Base-by-base conservation (phyloP, 2,329 filamentous ascomycete species). In the Aspergillus amoenus region DNA sequence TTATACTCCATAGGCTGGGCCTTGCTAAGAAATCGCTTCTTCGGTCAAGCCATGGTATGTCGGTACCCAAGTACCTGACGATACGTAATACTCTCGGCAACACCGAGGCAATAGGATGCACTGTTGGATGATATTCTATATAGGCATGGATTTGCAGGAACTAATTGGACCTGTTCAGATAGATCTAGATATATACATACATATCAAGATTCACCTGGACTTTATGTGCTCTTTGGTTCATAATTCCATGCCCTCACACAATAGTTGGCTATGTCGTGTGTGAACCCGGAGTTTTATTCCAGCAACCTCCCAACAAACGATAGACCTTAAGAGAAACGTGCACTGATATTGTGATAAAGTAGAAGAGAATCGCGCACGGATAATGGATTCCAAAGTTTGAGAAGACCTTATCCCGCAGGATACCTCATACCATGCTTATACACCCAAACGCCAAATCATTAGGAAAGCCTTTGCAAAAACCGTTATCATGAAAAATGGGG, bases 381-480 rank as follows among this genome's bases (percentile, higher is more conserved):
- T 18, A 9, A 43, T 34, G 24, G 21, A 41, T 22, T 22, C 11
- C 40, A 15, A 12, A 43, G 21, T 22, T 30, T 22, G 15, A 30
- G n/a, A 46, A n/a, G 21, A 39, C 21, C 24, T 32, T 11, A 22
- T 46, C 43, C 34, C 24, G 15, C 17, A 24, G 18, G 37, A 42
- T 51, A 30, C 9, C 12, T n/a, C 24, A 42, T 42, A 34, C 22
- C 47, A 21, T 43, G 15, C 12, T 11, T 24, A 43, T 42, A 47
- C 43, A 8, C 52, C 51, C 37, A 39, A 49, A 49, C 52, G 37
- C 52, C 52, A 24, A 34, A 21, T 13, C 34, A n/a, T 27, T 40
- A 27, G 11, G 22, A 24, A 13, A 45, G 3, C 15, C 7, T 37
- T 45, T 44, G 39, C 12, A n/a, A 43, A 40, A 41, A n/a, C 22